Evolutionary conservation across 768 basidiomycete genomes (phyloP).

Genomic region (Russula emetica): DNA sequence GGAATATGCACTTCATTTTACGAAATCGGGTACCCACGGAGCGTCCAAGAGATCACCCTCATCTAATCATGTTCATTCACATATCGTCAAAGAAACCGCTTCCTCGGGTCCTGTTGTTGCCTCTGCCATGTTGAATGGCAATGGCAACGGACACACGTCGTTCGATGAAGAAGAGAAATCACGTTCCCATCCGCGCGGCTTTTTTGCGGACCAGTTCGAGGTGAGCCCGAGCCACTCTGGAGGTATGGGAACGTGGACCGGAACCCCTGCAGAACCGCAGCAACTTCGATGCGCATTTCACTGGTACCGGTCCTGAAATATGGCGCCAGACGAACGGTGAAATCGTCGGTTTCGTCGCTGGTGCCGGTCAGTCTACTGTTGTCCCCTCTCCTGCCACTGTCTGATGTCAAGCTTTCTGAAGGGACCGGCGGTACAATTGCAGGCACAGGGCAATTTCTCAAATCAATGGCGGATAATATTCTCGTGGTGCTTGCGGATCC

Average conservation of each 20-base stretch:
- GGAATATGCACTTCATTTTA: slow-evolving; percentile 72
- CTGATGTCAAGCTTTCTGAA: slow-evolving; percentile 30
- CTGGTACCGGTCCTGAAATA: slow-evolving; percentile 91
- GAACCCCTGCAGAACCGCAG: slow-evolving; percentile 59
- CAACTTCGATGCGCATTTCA: slow-evolving; percentile 85
- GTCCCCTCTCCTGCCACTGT: neutral
- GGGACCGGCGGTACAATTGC: slow-evolving; percentile 97
- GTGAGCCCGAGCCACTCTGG: slow-evolving; percentile 31
- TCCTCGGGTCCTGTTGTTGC: slow-evolving; percentile 53
- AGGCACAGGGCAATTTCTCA: slow-evolving; percentile 76
- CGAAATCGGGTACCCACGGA: slow-evolving; percentile 37
- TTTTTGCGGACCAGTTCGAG: slow-evolving; percentile 97
- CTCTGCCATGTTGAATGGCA: slow-evolving; percentile 36
- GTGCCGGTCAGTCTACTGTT: slow-evolving; percentile 57
- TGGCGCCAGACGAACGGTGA: slow-evolving; percentile 86
- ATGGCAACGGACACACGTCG: slow-evolving; percentile 32
- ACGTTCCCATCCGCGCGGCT: slow-evolving; percentile 61
- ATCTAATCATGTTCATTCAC: slow-evolving; percentile 18
- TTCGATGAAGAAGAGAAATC: slow-evolving; percentile 42
- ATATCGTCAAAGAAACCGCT: slow-evolving; percentile 37
- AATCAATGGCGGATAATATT: slow-evolving; percentile 62
- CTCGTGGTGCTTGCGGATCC: slow-evolving; percentile 82
- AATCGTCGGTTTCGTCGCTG: slow-evolving; percentile 81
- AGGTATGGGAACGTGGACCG: neutral
- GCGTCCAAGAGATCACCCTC: neutral